phyloP scores from a whole-genome alignment of 306 rosid genomes.

The Luffa aegyptiaca region DNA sequence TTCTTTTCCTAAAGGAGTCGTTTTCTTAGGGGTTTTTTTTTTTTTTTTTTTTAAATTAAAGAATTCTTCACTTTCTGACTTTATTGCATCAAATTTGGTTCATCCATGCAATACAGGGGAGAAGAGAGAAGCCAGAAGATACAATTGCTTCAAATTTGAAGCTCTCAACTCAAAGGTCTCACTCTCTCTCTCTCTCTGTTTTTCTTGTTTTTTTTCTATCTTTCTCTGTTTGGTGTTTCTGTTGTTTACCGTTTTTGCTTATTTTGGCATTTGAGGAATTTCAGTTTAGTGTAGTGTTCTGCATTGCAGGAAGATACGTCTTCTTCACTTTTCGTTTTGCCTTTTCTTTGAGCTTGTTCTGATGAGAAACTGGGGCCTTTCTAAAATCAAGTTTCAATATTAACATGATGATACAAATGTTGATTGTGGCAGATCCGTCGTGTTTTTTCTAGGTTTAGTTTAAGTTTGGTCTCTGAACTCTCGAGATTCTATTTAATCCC shows the following conservation, averaged over 20 bases:
- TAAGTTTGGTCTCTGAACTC: too few relatives aligned
- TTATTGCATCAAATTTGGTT: not conserved
- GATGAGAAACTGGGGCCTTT: not conserved
- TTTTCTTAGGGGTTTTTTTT: too few relatives aligned
- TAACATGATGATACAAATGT: not conserved
- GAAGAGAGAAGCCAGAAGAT: slow-evolving; percentile 22
- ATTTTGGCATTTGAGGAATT: not conserved
- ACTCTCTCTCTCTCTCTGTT: not conserved
- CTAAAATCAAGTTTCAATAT: not conserved
- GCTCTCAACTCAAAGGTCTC: slow-evolving; percentile 39
- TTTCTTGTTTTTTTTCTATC: not conserved
- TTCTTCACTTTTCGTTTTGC: not conserved
- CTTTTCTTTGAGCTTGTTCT: not conserved
- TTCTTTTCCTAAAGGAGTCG: too few relatives aligned
- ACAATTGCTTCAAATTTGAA: slow-evolving; percentile 53
- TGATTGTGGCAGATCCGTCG: not conserved
- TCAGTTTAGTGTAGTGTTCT: not conserved
- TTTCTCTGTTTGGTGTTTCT: not conserved
- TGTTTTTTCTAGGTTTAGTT: not conserved
- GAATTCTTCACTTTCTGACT: too few relatives aligned
- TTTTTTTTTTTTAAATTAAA: too few relatives aligned
- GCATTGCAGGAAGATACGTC: not conserved
- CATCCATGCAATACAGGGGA: not conserved
- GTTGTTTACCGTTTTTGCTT: not conserved
- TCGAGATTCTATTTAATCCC: too few relatives aligned